Base-by-base conservation (phyloP, 805 yeast genomes). In the Candida vaughaniae region DNA sequence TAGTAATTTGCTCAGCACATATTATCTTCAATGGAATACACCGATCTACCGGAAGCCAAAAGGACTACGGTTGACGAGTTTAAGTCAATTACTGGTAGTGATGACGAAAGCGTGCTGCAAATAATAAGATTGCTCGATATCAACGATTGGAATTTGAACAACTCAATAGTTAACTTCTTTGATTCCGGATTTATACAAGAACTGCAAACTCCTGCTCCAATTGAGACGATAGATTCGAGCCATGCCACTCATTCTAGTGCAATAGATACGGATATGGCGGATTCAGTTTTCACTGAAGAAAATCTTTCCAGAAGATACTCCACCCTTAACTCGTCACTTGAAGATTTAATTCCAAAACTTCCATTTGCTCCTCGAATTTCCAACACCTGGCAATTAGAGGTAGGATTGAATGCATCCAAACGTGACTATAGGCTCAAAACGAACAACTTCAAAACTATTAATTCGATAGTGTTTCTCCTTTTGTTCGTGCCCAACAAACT, bases 101-200 rank as follows among this genome's bases (percentile, higher is more conserved):
- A 40, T 3, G 38, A 31, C 11, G 46, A 46, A 2, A 70, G 70
- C 7, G 75, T 71, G 5, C 69, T 63, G 0, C 66, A 72, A 29
- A 71, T 80, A 3, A 55, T 71, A 3, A 56, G 64, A 35, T 54
- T 81, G 17, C 53, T 82, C 35, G 56, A 66, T 22, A 68, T 73
- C 31, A 71, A 78, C 47, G 71, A 77, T 33, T 80, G 80, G 80
- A 72, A 80, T 48, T 51, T 83, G 33, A 85, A 82, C 48, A 64
- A 71, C 29, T 78, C 88, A 1, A 57, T 81, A 22, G 72, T 82
- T 3, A 68, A 77, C 34, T 83, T 70, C 53, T 80, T 80, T 51
- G 90, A 83, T 47, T 38, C 48, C 4, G 69, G 69, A n/a, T 62
- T 67, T 38, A 29, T 41, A 3, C 32, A 31, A 16, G 39, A 39